Evolutionary conservation across 208 protist genomes (phyloP).

Genomic region (Trypanosomatidae sp.): DNA sequence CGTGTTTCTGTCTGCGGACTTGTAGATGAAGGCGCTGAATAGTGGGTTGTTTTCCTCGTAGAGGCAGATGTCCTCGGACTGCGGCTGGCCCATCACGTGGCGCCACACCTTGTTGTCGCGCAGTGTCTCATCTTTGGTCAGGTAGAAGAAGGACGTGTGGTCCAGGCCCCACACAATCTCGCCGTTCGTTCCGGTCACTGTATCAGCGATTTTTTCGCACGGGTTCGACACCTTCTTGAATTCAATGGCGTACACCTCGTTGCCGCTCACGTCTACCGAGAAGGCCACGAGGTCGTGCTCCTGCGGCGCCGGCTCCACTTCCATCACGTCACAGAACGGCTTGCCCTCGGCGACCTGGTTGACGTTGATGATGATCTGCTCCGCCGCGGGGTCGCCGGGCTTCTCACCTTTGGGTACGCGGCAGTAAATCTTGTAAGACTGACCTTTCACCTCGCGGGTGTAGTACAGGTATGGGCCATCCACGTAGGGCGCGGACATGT

Average conservation of each 20-base stretch:
- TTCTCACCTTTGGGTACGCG: slow-evolving; percentile 49
- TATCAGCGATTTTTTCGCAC: slow-evolving; percentile 33
- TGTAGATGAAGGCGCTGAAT: slow-evolving; percentile 59
- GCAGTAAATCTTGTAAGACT: slow-evolving; percentile 90
- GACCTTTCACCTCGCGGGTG: slow-evolving; percentile 74
- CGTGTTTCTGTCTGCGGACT: slow-evolving; percentile 65
- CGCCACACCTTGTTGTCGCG: slow-evolving; percentile 87
- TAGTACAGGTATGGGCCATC: slow-evolving; percentile 82
- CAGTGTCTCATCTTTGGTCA: slow-evolving; percentile 74
- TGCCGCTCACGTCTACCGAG: slow-evolving; percentile 82
- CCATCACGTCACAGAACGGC: slow-evolving; percentile 71
- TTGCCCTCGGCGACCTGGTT: slow-evolving; percentile 85
- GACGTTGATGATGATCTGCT: slow-evolving; percentile 82
- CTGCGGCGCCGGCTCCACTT: slow-evolving; percentile 55
- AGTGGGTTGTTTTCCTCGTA: slow-evolving; percentile 79
- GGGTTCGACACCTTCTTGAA: slow-evolving; percentile 38
- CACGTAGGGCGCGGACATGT: slow-evolving; percentile 72
- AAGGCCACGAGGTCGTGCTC: slow-evolving; percentile 71
- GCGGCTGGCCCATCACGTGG: slow-evolving; percentile 71
- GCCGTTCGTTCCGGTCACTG: slow-evolving; percentile 72
- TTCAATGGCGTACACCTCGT: slow-evolving; percentile 85
- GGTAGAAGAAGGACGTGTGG: slow-evolving; percentile 79
- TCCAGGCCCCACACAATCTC: slow-evolving; percentile 69
- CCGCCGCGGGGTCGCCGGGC: slow-evolving; percentile 47
- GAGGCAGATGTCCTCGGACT: slow-evolving; percentile 75